These are phyloP conservation scores for Aspergillus bridgeri DNA, from an alignment of 495 filamentous ascomycete genomes.

Conservation along the genomic window DNA sequence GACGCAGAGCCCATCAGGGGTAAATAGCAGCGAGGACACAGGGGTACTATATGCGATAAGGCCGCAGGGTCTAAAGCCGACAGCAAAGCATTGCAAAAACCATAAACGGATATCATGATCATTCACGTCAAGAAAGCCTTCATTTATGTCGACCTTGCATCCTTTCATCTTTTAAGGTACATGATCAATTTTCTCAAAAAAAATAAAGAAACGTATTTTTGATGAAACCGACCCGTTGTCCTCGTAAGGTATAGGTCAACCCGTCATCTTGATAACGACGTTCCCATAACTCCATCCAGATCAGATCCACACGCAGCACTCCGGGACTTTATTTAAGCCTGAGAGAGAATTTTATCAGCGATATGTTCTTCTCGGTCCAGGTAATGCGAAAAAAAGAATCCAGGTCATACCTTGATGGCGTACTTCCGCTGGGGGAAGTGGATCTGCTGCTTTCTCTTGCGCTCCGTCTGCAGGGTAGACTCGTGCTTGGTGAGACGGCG, in stretches of 20 bases:
- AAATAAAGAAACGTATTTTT: conserved; percentile 30
- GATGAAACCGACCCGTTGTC: conserved; percentile 32
- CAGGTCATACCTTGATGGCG: conserved; percentile 93
- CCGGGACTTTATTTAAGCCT: conserved; percentile 40
- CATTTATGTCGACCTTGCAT: conserved; percentile 43
- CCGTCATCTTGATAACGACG: conserved; percentile 33
- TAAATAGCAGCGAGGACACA: too few species aligned
- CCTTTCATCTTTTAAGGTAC: conserved; percentile 41
- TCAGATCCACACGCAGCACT: conserved; percentile 37
- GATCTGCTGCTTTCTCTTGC: conserved; percentile 86
- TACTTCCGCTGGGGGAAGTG: conserved; percentile 99
- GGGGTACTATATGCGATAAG: too few species aligned
- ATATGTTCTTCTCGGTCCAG: not conserved
- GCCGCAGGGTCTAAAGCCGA: too few species aligned
- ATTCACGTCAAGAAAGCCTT: conserved; percentile 42
- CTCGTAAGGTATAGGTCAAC: conserved; percentile 33
- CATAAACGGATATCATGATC: conserved; percentile 13
- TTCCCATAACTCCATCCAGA: conserved; percentile 38
- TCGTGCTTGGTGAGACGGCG: conserved; percentile 89
- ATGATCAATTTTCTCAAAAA: conserved; percentile 34
- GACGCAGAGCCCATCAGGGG: too few species aligned
- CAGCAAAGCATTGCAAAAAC: not conserved
- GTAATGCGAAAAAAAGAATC: too few species aligned
- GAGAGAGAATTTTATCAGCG: conserved; percentile 2
- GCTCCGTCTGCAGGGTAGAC: conserved; percentile 71